Evolutionary conservation across 2,329 filamentous ascomycete species (phyloP), one percentile per base, ranked within the genome.

Genomic region (Xylaria multiplex): DNA sequence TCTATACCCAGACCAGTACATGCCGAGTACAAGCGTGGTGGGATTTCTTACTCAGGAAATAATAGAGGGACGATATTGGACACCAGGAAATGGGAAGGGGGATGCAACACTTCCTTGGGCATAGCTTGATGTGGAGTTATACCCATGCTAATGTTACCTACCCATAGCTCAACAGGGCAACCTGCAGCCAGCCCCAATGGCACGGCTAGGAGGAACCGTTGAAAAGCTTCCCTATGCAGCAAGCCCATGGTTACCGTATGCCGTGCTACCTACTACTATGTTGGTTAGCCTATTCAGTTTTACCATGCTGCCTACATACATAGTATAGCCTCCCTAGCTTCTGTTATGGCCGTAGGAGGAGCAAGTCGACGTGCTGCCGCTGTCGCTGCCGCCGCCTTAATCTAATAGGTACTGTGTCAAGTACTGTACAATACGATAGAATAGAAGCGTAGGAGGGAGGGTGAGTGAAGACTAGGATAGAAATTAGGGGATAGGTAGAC

Each of bases 181-280:
- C 22, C 27, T 61, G 61, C 65, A 64, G 53, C 22, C 37, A 62
- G 65, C 61, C 60, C 65, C 35, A 64, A 54, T 37, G 56, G 32
- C 4, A 48, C 56, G 52, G 64, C 65, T 48, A 64, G 40, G 56
- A 64, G 46, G 55, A 64, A 56, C 64, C 56, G 59, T 66, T 64
- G 27, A 46, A 46, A 56, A 35, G 32, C 22, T 48, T 37, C 56
- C 45, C 54, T 56, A 49, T 59, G 55, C 32, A 40, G 49, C 55
- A 24, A 57, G 60, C 43, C 45, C 61, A 63, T 48, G 55, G 43
- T 30, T 37, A 13, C 35, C 35, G 54, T 49, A 37, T 54, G 55
- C 42, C 48, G 55, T 64, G 62, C 50, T 59, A 64, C 61, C 27
- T 27, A 27, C 27, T 27, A 27, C 27, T 27, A 27, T 27, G 27